Base-by-base conservation (phyloP, 2,329 filamentous ascomycete genomes). In the Hypoxylon sp. region DNA sequence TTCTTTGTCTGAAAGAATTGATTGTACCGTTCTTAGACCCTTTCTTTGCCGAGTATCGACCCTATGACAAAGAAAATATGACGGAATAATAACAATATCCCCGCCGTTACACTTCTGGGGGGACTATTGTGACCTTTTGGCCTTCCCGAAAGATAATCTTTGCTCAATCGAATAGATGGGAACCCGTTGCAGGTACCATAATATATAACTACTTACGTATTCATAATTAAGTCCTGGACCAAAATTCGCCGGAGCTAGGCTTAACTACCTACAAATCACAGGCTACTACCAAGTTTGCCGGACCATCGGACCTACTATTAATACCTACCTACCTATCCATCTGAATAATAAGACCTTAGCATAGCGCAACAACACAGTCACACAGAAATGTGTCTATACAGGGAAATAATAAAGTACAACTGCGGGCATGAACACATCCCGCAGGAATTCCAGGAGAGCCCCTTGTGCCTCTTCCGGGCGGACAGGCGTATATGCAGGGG, bases 171-270 rank as follows among this genome's bases (percentile, higher is more conserved):
- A 23, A 51, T 28, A 28, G 2, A 17, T 19, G 49, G 21, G 30
- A 69, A 38, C 25, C 46, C 46, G 63, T 69, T 60, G 63, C 67
- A 63, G 63, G 67, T 48, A 66, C 59, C 60, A 61, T 46, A 51
- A 21, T 6, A 41, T 41, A 51, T 19, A 49, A 21, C 48, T 6
- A 43, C 5, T 14, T 3, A 32, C 23, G 17, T 2, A 28, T 32
- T 45, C 17, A 21, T 19, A 17, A 45, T 11, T n/a, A 21, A 32
- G 21, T n/a, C n/a, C n/a, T n/a, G n/a, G n/a, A n/a, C n/a, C n/a
- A n/a, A n/a, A n/a, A 21, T 11, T 6, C 10, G n/a, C 21, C n/a
- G 6, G 2, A 28, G 6, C 19, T 7, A 14, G 9, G n/a, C 11
- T 11, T 19, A 49, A 21, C 48, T 6, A 43, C 5, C 21, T 3